Evolutionary conservation across 2,329 filamentous ascomycete genomes (phyloP).

Genomic region (Chrysoporthe puriensis): DNA sequence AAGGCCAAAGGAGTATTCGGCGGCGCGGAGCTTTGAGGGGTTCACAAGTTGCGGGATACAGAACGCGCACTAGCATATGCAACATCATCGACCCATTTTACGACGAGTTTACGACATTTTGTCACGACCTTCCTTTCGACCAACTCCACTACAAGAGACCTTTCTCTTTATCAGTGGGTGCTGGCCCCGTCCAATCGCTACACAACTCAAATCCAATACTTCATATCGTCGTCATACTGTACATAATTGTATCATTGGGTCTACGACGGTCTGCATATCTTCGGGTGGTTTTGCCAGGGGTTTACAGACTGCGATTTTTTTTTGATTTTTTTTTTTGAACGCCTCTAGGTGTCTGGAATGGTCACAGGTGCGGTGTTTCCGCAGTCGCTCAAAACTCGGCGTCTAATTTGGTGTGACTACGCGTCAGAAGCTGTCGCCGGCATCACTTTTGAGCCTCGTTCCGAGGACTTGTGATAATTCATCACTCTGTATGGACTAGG

Average conservation of each 20-base stretch:
- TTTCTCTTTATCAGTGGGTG: conserved; percentile 19
- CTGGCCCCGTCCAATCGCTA: conserved; percentile 16
- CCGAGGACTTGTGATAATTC: background rate
- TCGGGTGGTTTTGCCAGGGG: conserved; percentile 3
- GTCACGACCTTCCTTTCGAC: conserved; percentile 24
- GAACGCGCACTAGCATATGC: conserved; percentile 22
- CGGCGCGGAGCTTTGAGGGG: conserved; percentile 10
- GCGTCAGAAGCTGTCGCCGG: background rate
- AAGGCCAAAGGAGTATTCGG: conserved; percentile 15
- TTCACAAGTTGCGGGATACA: conserved; percentile 17
- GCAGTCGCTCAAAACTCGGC: conserved; percentile 12
- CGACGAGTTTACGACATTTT: conserved; percentile 25
- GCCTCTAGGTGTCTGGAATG: conserved; percentile 21
- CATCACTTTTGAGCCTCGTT: background rate
- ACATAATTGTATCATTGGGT: conserved; percentile 11
- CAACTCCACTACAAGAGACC: conserved; percentile 18
- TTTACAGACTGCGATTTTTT: background rate
- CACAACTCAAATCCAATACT: conserved; percentile 15
- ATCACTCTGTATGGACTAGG: background rate
- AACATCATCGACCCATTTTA: conserved; percentile 22
- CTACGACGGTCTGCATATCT: conserved; percentile 11
- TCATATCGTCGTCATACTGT: conserved; percentile 20
- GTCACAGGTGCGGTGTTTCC: conserved; percentile 1
- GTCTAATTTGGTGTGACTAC: conserved; percentile 1
- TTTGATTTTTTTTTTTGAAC: background rate